phyloP scores from a whole-genome alignment of 352 stramenopile genomes.

The Globisporangium nodosum region DNA sequence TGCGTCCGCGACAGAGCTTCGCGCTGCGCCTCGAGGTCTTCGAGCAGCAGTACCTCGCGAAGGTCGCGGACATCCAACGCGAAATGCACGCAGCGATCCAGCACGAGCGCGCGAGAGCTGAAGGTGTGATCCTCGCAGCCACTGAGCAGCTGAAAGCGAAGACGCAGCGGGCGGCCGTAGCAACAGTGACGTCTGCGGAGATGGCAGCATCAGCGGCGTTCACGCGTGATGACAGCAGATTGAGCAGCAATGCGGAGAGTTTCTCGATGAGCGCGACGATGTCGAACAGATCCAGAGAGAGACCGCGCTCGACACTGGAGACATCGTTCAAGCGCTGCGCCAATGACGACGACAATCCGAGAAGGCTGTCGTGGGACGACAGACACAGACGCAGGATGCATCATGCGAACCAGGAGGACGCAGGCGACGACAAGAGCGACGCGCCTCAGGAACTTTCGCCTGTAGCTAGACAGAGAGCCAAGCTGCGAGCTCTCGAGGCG shows the following conservation, averaged over 20 bases:
- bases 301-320: background rate
- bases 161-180: slow-evolving; percentile 21
- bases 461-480: slow-evolving; percentile 40
- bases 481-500: slow-evolving; percentile 45
- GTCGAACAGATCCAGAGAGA: background rate
- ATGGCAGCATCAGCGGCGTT: background rate
- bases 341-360: background rate
- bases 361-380: background rate
- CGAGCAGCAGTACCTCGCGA: slow-evolving; percentile 53
- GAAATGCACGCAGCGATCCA: slow-evolving; percentile 46
- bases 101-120: slow-evolving; percentile 31
- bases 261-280: background rate
- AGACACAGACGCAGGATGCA: background rate
- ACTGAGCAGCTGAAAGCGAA: slow-evolving; percentile 46
- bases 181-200: background rate
- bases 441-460: slow-evolving; percentile 24
- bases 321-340: background rate
- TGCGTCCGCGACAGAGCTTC: slow-evolving; percentile 27
- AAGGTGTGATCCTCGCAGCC: slow-evolving; percentile 27
- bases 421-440: background rate
- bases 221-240: background rate
- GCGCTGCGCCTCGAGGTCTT: slow-evolving; percentile 50
- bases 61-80: slow-evolving; percentile 45
- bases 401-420: background rate
- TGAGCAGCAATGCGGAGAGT: background rate